phyloP scores from a whole-genome alignment of 257 asterid genomes.

The Euphrasia confusa region DNA sequence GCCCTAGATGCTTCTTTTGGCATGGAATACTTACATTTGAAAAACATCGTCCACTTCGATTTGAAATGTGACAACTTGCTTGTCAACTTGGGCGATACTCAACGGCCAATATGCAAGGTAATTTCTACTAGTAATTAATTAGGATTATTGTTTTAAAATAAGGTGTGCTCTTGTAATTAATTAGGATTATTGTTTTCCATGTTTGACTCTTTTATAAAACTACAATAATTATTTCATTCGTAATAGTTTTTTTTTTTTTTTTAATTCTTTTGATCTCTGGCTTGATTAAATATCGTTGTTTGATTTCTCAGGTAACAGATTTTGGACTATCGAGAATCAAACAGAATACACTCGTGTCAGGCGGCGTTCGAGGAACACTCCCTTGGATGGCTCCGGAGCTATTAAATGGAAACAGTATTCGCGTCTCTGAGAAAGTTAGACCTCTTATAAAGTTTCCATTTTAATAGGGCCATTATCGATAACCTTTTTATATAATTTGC shows the following conservation, averaged over 20 bases:
- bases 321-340: slow-evolving; percentile 78
- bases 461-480: slow-evolving; percentile 9
- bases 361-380: slow-evolving; percentile 79
- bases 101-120: slow-evolving; percentile 81
- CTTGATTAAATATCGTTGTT: neutral
- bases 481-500: neutral
- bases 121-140: neutral
- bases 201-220: neutral
- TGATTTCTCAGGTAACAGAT: slow-evolving; percentile 59
- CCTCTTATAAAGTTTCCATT: slow-evolving; percentile 7
- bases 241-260: no score
- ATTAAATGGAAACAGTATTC: slow-evolving; percentile 52
- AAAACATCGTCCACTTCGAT: slow-evolving; percentile 69
- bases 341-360: slow-evolving; percentile 68
- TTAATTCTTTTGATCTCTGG: no score
- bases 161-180: neutral
- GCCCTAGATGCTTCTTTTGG: slow-evolving; percentile 82
- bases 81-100: slow-evolving; percentile 73
- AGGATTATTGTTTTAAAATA: neutral
- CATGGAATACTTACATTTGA: slow-evolving; percentile 73
- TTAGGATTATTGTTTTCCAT: neutral
- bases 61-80: slow-evolving; percentile 81
- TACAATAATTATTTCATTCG: no score
- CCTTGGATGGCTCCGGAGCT: slow-evolving; percentile 94
- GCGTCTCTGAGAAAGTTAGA: slow-evolving; percentile 71